Percentiles rank a stretch among this genome's conserved stretches.
phyloP scores from a whole-genome alignment of 495 filamentous ascomycete genomes.

The Rostrohypoxylon terebratum region DNA sequence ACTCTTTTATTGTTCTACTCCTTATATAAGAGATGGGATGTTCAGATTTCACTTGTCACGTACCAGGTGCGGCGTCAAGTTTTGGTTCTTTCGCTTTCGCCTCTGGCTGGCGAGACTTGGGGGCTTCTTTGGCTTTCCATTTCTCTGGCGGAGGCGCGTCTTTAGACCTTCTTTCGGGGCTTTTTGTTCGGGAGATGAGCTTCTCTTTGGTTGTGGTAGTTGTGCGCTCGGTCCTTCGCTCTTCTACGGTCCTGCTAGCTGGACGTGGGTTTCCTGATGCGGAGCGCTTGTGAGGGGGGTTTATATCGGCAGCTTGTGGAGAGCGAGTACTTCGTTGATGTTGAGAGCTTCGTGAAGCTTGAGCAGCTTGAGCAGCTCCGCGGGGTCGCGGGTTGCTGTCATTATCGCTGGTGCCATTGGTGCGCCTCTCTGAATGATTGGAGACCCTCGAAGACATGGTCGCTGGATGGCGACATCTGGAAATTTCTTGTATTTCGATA shows the following conservation, averaged over 20 bases:
- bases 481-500: constrained; percentile 21
- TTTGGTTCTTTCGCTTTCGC: constrained; percentile 58
- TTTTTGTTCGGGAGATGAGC: constrained; percentile 69
- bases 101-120: constrained; percentile 60
- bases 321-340: constrained; percentile 43
- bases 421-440: constrained; percentile 56
- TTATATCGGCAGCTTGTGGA: constrained; percentile 44
- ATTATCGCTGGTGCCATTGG: constrained; percentile 53
- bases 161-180: constrained; percentile 70
- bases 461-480: constrained; percentile 42
- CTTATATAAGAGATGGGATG: no score
- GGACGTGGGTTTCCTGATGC: constrained; percentile 58
- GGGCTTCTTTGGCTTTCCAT: constrained; percentile 48
- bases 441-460: constrained; percentile 56
- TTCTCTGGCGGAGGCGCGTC: constrained; percentile 50
- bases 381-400: constrained; percentile 53
- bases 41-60: constrained; percentile 7
- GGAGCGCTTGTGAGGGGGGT: constrained; percentile 57
- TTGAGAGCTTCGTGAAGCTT: constrained; percentile 42
- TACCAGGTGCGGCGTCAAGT: constrained; percentile 54
- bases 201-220: constrained; percentile 75
- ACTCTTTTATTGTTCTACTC: no score
- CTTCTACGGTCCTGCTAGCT: constrained; percentile 55
- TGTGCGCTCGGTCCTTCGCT: constrained; percentile 61
- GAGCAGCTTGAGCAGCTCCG: constrained; percentile 44